Evolutionary conservation across 345 rosid species (phyloP).

Genomic region (Eutrema yunnanense): DNA sequence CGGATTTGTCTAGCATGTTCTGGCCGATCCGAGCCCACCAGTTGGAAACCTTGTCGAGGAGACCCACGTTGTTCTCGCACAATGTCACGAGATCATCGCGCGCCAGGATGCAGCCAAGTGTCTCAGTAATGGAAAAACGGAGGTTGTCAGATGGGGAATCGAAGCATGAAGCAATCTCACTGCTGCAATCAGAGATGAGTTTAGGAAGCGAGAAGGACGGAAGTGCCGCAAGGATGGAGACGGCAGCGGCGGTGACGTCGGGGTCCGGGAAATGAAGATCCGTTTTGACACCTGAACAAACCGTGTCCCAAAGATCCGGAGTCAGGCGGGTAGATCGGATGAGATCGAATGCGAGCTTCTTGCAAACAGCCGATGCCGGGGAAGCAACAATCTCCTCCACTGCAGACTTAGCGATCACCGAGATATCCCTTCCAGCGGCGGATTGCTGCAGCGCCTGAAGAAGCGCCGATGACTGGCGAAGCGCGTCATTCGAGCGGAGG

Average conservation of each 20-base stretch:
- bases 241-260: slow-evolving; percentile 84
- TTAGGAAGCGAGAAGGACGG: slow-evolving; percentile 78
- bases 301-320: slow-evolving; percentile 93
- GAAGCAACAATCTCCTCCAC: slow-evolving; percentile 92
- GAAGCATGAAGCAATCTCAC: slow-evolving; percentile 74
- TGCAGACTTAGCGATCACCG: slow-evolving; percentile 83
- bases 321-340: slow-evolving; percentile 95
- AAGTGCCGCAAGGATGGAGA: slow-evolving; percentile 83
- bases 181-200: slow-evolving; percentile 63
- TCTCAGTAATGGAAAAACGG: slow-evolving; percentile 81
- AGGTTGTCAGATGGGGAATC: slow-evolving; percentile 69
- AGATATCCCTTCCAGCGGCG: slow-evolving; percentile 90
- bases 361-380: slow-evolving; percentile 95
- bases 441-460: slow-evolving; percentile 95
- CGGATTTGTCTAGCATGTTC: slow-evolving; percentile 83
- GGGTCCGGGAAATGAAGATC: slow-evolving; percentile 97
- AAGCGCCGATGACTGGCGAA: slow-evolving; percentile 88
- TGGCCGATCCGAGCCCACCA: slow-evolving; percentile 88
- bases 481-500: slow-evolving; percentile 96
- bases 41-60: slow-evolving; percentile 73
- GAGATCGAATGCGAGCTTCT: slow-evolving; percentile 91
- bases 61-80: slow-evolving; percentile 75
- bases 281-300: slow-evolving; percentile 65
- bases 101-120: slow-evolving; percentile 84
- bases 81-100: slow-evolving; percentile 88